Conservation (phyloP, 768 basidiomycete species). For the Chalciporus piperatus region DNA sequence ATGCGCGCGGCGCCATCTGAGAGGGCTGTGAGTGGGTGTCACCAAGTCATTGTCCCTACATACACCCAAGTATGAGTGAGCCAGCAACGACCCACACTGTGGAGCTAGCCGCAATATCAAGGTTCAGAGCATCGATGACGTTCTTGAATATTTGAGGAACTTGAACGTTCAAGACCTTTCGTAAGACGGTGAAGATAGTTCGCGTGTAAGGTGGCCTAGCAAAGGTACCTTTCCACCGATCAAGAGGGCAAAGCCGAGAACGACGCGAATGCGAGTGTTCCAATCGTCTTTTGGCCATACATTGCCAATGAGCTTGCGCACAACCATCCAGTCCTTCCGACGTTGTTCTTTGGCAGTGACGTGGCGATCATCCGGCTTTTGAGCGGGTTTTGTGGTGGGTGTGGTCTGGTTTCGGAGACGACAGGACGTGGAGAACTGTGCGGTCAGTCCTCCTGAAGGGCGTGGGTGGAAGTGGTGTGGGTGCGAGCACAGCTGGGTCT, state of each 20-base stretch:
- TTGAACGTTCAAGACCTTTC: conserved; percentile 90
- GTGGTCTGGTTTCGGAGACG: conserved; percentile 8
- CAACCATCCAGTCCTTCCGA: conserved; percentile 81
- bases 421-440: conserved; percentile 19
- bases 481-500: conserved; percentile 5
- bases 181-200: not conserved
- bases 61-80: conserved; percentile 88
- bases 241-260: conserved; percentile 78
- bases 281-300: conserved; percentile 92
- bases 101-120: conserved; percentile 67
- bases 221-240: conserved; percentile 77
- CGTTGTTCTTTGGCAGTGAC: conserved; percentile 49
- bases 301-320: conserved; percentile 77
- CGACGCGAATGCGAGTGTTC: conserved; percentile 76
- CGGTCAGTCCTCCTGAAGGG: not conserved
- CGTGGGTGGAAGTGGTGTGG: conserved; percentile 6
- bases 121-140: conserved; percentile 86
- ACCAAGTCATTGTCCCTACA: conserved; percentile 30
- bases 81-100: conserved; percentile 93
- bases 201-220: not conserved
- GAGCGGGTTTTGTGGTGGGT: not conserved
- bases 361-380: conserved; percentile 6
- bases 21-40: conserved; percentile 1
- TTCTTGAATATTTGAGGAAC: conserved; percentile 96
- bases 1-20: conserved; percentile 89